Evolutionary conservation across 1,284 basidiomycete species (phyloP).

Genomic region (Fistulinella cinereoalba): DNA sequence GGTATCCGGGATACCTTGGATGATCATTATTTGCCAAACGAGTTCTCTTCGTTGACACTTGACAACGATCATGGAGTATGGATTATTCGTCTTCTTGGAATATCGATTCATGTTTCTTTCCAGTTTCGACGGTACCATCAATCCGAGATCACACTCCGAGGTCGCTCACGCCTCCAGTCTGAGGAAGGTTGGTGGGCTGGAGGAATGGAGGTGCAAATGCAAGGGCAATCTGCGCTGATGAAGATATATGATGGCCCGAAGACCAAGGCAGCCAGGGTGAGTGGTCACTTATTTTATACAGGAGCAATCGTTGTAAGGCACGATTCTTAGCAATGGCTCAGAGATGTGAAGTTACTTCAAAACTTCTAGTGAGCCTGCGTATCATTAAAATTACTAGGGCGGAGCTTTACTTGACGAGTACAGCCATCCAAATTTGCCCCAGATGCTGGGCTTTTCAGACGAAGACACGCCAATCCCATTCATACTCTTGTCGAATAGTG

Average conservation of each 20-base stretch:
- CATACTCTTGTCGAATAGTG: slow-evolving; percentile 50
- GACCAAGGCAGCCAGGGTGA: slow-evolving; percentile 35
- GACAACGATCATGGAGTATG: slow-evolving; percentile 39
- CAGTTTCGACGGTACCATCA: slow-evolving; percentile 53
- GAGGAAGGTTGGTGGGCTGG: slow-evolving; percentile 49
- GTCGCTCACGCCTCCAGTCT: slow-evolving; percentile 34
- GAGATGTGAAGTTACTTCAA: slow-evolving; percentile 50
- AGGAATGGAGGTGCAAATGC: slow-evolving; percentile 38
- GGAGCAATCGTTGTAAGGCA: background rate
- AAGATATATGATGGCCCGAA: slow-evolving; percentile 44
- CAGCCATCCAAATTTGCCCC: slow-evolving; percentile 54
- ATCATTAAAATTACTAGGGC: background rate
- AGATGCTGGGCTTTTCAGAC: slow-evolving; percentile 52
- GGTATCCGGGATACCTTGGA: slow-evolving; percentile 16
- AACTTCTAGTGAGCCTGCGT: slow-evolving; percentile 41
- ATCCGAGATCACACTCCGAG: slow-evolving; percentile 42
- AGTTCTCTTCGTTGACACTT: slow-evolving; percentile 22
- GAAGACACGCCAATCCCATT: slow-evolving; percentile 47
- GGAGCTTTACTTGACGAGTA: background rate
- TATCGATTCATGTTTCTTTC: background rate
- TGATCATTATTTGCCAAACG: slow-evolving; percentile 26
- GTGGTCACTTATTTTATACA: slow-evolving; percentile 1
- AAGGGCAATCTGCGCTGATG: slow-evolving; percentile 40
- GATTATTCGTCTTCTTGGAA: background rate
- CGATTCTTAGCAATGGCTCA: slow-evolving; percentile 42